Base-by-base conservation (phyloP, 1,139 yeast species). In the Suhomyces chickasaworum region DNA sequence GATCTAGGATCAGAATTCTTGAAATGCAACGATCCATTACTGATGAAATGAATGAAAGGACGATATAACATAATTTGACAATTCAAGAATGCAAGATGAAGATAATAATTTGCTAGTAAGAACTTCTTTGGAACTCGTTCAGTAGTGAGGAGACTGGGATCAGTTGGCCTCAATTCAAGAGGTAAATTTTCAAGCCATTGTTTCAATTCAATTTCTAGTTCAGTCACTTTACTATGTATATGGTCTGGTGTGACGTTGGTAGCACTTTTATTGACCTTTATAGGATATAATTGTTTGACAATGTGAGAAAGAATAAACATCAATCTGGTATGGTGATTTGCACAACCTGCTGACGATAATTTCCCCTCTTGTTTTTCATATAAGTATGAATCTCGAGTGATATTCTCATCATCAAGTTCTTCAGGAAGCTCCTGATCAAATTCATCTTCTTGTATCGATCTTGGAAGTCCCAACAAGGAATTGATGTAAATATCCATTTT, bases 401-500 rank as follows among this genome's bases (percentile, higher is more conserved):
- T 84, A 61, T 86, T 84, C 59, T 89, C 96, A 62, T 90, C 97
- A 56, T 89, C 96, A 39, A 89, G 70, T 55, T 89, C 97, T 27
- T 80, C 74, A 1, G 97, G 97, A 51, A 89, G 70, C 42, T 84
- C 89, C 64, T 91, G 98, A 68, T 90, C 97, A 60, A 88, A 86
- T 59, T 90, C 97, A 53, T 86, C 90, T 49, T 85, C 89, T 41
- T 79, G 73, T 33, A 81, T 75, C 0, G 89, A 81, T 53, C 93
- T 72, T 1, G 98, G 98, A 46, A 90, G 71, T 1, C 98, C 97
- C 51, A 91, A 66, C 77, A 91, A 84, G 2, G 96, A 89, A 64
- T 89, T 89, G 50, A 89, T 88, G 61, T 90, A 90, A 41, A 90
- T 83, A 60, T 91, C 97, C 90, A 90, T 84, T 61, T 90, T 90